Base-by-base conservation (phyloP, 176 grass and related monocot genomes). In the Cenchrus fungigraminus region DNA sequence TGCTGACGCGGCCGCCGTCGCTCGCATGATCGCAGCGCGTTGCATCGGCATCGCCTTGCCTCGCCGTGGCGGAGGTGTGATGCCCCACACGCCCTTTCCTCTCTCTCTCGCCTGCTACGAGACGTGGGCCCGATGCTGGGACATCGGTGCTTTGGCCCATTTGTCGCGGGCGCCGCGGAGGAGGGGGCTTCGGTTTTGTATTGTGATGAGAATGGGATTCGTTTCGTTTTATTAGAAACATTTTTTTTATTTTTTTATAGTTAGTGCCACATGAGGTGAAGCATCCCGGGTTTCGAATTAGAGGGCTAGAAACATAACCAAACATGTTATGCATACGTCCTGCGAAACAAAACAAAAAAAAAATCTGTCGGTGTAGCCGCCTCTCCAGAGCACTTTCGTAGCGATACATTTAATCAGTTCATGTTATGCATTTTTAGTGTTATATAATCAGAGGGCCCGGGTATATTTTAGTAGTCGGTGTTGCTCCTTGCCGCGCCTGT, bases 1-100 rank as follows among this genome's bases (percentile, higher is more conserved):
- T 47, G 62, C 59, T 74, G 69, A 47, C 34, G 65, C 68, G 77
- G 68, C 34, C 85, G 78, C 78, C 78, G 77, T 77, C 84, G 59
- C 37, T 47, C 68, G 84, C 76, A 29, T 77, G 65, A 82, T 71
- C 79, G 61, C 61, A 61, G 19, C 47, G 79, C 58, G n/a, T 28
- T 67, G 44, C 83, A 3, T 74, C 77, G 12, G 19, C 69, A 29
- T 73, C 70, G 12, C 70, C 70, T 13, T 12, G 20, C 49, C 29
- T 10, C 5, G 54, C 47, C 49, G 78, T 52, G 78, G 32, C 37
- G 6, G 63, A 80, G 61, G 77, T 34, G 60, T 79, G 78, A 61
- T 13, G 57, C 2, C 57, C 82, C 82, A 55, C 47, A 3, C 70
- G 44, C 45, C 25, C 64, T 19, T 13, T 9, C 50, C 7, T 6